Conservation (phyloP, 1,139 yeast genomes). For the Pichia sp. region DNA sequence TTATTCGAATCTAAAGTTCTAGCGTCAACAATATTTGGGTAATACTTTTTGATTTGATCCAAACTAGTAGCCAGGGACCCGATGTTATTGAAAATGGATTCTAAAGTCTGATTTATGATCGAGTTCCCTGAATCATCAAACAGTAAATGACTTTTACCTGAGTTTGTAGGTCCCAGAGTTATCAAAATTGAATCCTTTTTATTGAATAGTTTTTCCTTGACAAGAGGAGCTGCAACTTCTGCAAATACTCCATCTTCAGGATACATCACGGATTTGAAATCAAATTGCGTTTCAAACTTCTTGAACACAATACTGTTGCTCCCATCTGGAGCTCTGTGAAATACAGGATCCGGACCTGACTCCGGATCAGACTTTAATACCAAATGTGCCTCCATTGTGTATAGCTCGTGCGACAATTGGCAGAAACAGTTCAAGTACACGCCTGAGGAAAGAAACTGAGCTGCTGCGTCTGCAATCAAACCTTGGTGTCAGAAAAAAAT, state of each 20-base stretch:
- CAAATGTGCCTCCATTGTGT: slow-evolving; percentile 21
- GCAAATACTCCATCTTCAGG: slow-evolving; percentile 8
- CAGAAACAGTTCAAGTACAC: neutral
- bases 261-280: slow-evolving; percentile 18
- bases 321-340: slow-evolving; percentile 6
- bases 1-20: neutral
- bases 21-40: slow-evolving; percentile 6
- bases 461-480: too few species aligned
- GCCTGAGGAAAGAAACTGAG: too few species aligned
- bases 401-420: neutral
- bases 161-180: slow-evolving; percentile 43
- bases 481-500: too few species aligned
- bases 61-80: too few species aligned
- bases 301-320: slow-evolving; percentile 17
- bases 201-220: slow-evolving; percentile 18
- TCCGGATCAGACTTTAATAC: slow-evolving; percentile 15
- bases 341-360: slow-evolving; percentile 1
- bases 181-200: slow-evolving; percentile 35
- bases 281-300: slow-evolving; percentile 20
- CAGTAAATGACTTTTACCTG: slow-evolving; percentile 35
- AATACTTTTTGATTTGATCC: slow-evolving; percentile 3
- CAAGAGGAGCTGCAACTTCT: slow-evolving; percentile 15
- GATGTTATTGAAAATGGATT: slow-evolving; percentile 13
- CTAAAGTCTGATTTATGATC: slow-evolving; percentile 13
- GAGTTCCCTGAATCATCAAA: slow-evolving; percentile 18